Base-by-base conservation (phyloP, 116 monocot species). In the Thalassia testudinum region DNA sequence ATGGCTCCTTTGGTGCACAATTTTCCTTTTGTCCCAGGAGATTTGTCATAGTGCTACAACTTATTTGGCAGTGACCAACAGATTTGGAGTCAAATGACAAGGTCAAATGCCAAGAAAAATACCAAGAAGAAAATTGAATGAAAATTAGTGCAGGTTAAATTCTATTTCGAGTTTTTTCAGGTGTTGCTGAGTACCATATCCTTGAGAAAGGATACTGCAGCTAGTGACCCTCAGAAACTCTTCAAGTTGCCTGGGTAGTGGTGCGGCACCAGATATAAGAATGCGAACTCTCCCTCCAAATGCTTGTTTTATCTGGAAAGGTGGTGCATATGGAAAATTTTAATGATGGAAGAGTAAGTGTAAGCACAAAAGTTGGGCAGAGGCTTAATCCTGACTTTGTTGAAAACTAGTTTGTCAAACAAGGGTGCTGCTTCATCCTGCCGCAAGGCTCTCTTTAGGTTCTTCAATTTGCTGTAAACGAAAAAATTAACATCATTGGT, bases 191-290 rank as follows among this genome's bases (percentile, higher is more conserved):
- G 1, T 80, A 84, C 95, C 95, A 63, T 95, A 95, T 81, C 95
- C 95, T 70, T 95, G 95, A 59, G 85, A 37, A 14, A 95, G 52
- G 20, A 76, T 50, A 37, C 95, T 78, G 70, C 95, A 73, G 55
- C 74, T 76, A 26, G 74, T 72, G 49, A 95, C 95, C 42, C 95
- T 72, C 55, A 95, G 50, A 52, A 93, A 93, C 71, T 87, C 93
- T 59, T 93, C 93, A 21, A 93, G 55, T 44, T 93, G 87, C 26
- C 40, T 73, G 12, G 87, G 78, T 21, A 93, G 43, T 27, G 93
- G 93, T 34, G 93, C 93, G 48, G 93, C 87, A 42, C 93, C 93
- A 25, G 95, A 87, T 55, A 95, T 42, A 65, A 95, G 75, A 22
- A 95, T 56, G 26, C 95, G 80, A 34, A 75, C 66, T 30, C 81